These are phyloP conservation scores for Phlebiopsis gigantea DNA, from an alignment of 768 basidiomycete species.

Conservation along the genomic window DNA sequence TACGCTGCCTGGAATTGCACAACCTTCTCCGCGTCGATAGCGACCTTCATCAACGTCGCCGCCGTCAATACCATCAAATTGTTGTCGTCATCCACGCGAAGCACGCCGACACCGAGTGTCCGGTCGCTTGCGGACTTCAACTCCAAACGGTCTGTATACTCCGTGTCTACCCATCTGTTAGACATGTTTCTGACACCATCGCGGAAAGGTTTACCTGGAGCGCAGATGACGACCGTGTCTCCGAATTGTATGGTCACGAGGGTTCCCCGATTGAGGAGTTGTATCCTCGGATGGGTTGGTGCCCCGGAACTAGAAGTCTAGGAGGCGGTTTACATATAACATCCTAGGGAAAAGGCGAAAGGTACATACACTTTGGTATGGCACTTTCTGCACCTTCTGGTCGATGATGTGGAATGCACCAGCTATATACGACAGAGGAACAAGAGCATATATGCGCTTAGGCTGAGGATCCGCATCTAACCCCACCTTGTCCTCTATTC, in stretches of 20 bases:
- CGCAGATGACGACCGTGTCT: slow-evolving; percentile 69
- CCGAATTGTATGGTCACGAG: slow-evolving; percentile 66
- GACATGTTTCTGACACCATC: background rate
- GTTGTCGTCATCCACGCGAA: slow-evolving; percentile 35
- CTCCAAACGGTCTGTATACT: slow-evolving; percentile 67
- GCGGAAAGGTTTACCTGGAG: slow-evolving; percentile 43
- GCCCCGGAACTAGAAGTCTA: slow-evolving; percentile 65
- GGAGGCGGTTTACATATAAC: background rate
- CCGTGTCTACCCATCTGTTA: slow-evolving; percentile 42
- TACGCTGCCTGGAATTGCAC: slow-evolving; percentile 59
- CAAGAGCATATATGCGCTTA: slow-evolving; percentile 61
- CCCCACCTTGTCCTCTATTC: slow-evolving; percentile 39
- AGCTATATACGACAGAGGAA: slow-evolving; percentile 39
- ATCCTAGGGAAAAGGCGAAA: background rate
- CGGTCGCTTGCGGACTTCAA: slow-evolving; percentile 63
- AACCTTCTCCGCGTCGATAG: slow-evolving; percentile 57
- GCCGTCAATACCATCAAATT: slow-evolving; percentile 60
- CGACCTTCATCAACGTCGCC: slow-evolving; percentile 62
- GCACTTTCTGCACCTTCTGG: slow-evolving; percentile 47
- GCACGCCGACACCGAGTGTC: slow-evolving; percentile 65
- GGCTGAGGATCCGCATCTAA: slow-evolving; percentile 36
- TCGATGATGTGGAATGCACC: slow-evolving; percentile 38
- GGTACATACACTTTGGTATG: slow-evolving; percentile 67
- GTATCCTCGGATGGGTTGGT: slow-evolving; percentile 67
- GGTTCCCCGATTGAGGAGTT: slow-evolving; percentile 52